Base-by-base conservation (phyloP, 2,329 filamentous ascomycete species). In the Lanzia echinophila region DNA sequence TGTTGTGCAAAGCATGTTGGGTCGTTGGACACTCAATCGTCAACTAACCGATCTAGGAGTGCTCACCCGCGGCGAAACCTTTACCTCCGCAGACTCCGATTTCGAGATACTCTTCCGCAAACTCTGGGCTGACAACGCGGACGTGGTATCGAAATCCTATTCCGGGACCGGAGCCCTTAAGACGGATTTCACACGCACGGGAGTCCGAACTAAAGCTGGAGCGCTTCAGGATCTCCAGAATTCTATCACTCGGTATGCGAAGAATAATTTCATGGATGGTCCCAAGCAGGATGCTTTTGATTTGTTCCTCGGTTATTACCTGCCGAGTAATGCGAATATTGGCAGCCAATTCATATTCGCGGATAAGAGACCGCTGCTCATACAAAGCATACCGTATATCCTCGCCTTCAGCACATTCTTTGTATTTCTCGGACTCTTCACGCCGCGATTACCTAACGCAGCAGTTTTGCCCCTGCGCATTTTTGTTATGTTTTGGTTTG, bases 41-140 rank as follows among this genome's bases (percentile, higher is more conserved):
- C 94, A 96, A 75, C 83, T 99, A 54, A 81, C 85, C 59, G 92
- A 97, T 63, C 74, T 90, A 3, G 91, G 91, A 28, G 4, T 28
- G 4, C 24, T 28, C 8, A 4, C 4, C 8, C 24, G 8, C 24
- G 8, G 24, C 4, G 24, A 28, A 28, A n/a, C n/a, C n/a, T 91
- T 94, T 62, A 83, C 84, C 41, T 75, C 79, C 55, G 87, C 90
- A 63, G 90, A 96, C 65, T 74, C 79, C 12, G 81, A 79, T 1
- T 99, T 99, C 68, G 91, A 96, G 70, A 78, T 87, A 63, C 75
- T 97, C 55, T 99, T 97, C 81, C 89, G 94, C 62, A 97, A 97
- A 71, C 78, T 97, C 15, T 99, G 94, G 94, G 94, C 94, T 31
- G 94, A 99, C 72, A 99, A 99, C 66, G 94, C 95, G 53, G 94